Evolutionary conservation across 768 basidiomycete species (phyloP), one percentile per base, ranked within the genome.

Genomic region (Russula compacta): DNA sequence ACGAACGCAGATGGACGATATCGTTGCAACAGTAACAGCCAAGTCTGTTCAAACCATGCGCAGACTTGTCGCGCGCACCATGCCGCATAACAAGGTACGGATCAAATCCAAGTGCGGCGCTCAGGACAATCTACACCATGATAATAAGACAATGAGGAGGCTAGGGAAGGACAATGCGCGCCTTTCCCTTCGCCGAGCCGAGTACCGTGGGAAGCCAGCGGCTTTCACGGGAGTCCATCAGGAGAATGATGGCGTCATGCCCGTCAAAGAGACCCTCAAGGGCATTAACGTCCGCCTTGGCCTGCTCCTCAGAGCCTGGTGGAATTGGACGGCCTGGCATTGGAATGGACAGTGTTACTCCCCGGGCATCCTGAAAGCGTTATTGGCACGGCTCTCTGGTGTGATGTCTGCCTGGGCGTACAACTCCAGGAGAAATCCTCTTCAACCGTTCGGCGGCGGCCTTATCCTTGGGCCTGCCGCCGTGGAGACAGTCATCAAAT

Each of bases 11-110:
- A 6, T 11, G 36, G 32, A 98, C 94, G 59, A 98, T 90, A 66
- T 99, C 97, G 68, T 98, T 98, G 74, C 97, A 99, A 71, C 92
- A 99, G 71, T 99, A 98, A 69, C 97, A 99, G 4, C 97, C 95
- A 36, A 99, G 75, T 12, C 79, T 72, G 12, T 42, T 48, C 12
- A 62, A 66, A 2, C 69, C 69, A 14, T 74, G 73, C 33, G 75
- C 63, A 14, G 67, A 66, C 14, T 69, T 69, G 60, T 66, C 70
- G 7, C 87, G 82, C 4, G 85, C 79, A 3, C 95, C 97, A 68
- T 98, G 95, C 1, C 95, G 83, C 95, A 98, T 98, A 15, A 98
- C 95, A 43, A 99, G 81, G 76, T 85, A 98, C 0, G 89, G 90
- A 64, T 98, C 97, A 68, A 98, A 99, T 0, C 95, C 95, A 4